Evolutionary conservation across 2,329 filamentous ascomycete genomes (phyloP), one percentile per base, ranked within the genome.

Genomic region (Cucurbitaria berberidis): DNA sequence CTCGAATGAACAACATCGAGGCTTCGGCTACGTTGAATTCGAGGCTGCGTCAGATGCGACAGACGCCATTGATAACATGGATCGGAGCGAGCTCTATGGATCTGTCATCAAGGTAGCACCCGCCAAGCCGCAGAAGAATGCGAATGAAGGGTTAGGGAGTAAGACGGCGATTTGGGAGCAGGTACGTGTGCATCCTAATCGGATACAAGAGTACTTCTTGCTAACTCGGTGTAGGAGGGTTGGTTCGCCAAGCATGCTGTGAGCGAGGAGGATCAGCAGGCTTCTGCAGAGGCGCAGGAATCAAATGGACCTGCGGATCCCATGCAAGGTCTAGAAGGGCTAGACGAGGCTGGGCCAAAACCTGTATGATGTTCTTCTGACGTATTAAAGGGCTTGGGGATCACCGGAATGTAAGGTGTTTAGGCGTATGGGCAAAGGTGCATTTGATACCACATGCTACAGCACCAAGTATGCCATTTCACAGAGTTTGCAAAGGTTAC

Each of bases 1-100:
- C 58, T 86, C 89, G 6, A 86, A 84, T 42, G 90, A 96, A 35
- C 80, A 86, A 26, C 95, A 99, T 74, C 84, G 93, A 46, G 95
- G 96, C 0, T 99, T 98, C 75, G 95, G 93, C 53, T 98, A 99
- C 73, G 90, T 99, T 45, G 95, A 99, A 72, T 99, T 90, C 70
- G 92, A 97, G 67, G 84, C 91, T 51, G 83, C 86, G 11, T 85
- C 88, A 51, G 95, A 99, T 76, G 93, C 93, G 24, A 88, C 88
- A 69, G 93, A 98, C 77, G 95, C 95, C 45, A 96, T 99, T 74
- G 92, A 98, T 81, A 99, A 99, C 73, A 98, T 99, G 93, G 91
- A 99, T 73, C 92, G 96, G 74, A 89, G 93, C 55, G 93, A 98
- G 78, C 84, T 99, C 40, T 98, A 93, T 73, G 96, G 95, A 10